Conservation (phyloP, 495 filamentous ascomycete species). For the Aspergillus egyptiacus region DNA sequence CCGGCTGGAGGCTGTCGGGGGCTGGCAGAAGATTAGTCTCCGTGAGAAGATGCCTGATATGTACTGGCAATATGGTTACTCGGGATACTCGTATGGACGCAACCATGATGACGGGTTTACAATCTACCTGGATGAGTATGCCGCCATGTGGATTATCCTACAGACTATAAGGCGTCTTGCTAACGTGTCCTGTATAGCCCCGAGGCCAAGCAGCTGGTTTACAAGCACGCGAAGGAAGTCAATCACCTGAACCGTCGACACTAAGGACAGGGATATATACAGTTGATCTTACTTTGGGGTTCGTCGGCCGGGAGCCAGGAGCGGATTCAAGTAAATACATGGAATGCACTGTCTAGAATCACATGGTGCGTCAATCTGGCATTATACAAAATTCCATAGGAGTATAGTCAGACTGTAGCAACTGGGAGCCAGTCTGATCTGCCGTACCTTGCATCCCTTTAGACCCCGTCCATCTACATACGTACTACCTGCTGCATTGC, state of each 20-base stretch:
- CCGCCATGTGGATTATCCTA: not conserved
- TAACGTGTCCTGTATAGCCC: not conserved
- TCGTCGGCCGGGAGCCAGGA: too few species aligned
- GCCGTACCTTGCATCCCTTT: too few species aligned
- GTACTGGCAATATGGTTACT: constrained; percentile 17
- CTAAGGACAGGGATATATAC: not conserved
- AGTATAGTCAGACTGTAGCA: too few species aligned
- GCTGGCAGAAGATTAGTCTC: constrained; percentile 15
- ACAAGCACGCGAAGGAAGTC: constrained; percentile 11
- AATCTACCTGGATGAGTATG: constrained; percentile 15
- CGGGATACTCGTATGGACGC: constrained; percentile 15
- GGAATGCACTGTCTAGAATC: too few species aligned
- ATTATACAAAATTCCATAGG: too few species aligned
- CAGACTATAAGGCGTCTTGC: not conserved
- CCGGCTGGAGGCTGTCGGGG: constrained; percentile 14
- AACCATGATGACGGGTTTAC: constrained; percentile 17
- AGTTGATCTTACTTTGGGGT: too few species aligned
- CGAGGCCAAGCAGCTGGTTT: constrained; percentile 12
- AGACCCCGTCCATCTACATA: too few species aligned
- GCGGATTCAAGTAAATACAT: too few species aligned
- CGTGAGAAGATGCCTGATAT: constrained; percentile 16
- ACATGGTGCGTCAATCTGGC: too few species aligned
- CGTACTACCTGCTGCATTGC: too few species aligned
- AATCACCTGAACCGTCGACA: constrained; percentile 6
- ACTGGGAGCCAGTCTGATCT: too few species aligned